Conservation (phyloP, 2,329 filamentous ascomycete genomes). For the Tolypocladium guangdongense region DNA sequence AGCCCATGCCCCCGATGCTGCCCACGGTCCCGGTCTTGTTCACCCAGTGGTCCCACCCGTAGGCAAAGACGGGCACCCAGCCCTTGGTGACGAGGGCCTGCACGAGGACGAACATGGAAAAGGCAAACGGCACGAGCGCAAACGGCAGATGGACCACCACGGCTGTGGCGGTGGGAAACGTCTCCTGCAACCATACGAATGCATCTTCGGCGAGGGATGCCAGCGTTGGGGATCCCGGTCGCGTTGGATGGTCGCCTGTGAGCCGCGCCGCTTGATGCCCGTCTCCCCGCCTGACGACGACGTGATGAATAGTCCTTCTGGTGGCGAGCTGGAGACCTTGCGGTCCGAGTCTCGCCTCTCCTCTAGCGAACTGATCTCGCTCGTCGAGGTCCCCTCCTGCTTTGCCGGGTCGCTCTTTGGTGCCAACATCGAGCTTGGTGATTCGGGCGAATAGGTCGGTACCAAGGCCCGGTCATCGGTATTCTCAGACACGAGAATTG, state of each 20-base stretch:
- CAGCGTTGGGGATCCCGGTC: conserved; percentile 32
- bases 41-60: conserved; percentile 67
- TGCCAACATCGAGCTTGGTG: background rate
- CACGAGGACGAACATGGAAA: conserved; percentile 65
- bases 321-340: background rate
- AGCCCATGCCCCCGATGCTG: conserved; percentile 61
- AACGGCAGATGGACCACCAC: conserved; percentile 57
- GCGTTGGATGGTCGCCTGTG: background rate
- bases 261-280: background rate
- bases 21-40: conserved; percentile 57
- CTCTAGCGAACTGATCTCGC: conserved; percentile 3
- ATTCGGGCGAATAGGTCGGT: conserved; percentile 1
- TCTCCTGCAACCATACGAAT: conserved; percentile 54
- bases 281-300: background rate
- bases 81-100: conserved; percentile 63
- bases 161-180: conserved; percentile 57
- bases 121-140: conserved; percentile 58
- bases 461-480: conserved; percentile 5
- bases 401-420: background rate
- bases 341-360: conserved; percentile 1
- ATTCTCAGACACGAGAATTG: conserved; percentile 8
- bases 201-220: conserved; percentile 33
- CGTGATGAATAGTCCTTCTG: background rate
- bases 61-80: conserved; percentile 62
- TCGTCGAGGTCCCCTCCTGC: background rate